Evolutionary conservation across 805 yeast species (phyloP).

Genomic region (Pichia insulana): DNA sequence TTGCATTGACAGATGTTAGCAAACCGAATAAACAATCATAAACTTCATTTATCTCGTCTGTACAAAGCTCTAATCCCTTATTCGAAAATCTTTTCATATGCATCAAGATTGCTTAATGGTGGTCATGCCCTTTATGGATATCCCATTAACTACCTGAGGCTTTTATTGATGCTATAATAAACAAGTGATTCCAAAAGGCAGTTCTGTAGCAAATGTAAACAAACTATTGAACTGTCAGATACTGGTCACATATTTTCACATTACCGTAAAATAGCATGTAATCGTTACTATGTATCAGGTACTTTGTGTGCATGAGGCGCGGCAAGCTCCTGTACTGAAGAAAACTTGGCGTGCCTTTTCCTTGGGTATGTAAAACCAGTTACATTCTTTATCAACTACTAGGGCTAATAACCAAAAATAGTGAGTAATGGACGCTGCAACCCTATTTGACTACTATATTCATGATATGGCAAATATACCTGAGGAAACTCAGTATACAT

Average conservation of each 20-base stretch:
- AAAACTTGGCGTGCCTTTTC: too few relatives aligned
- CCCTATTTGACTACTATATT: conserved; percentile 63
- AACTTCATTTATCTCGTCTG: not conserved
- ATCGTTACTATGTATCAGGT: too few relatives aligned
- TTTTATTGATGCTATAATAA: conserved; percentile 5
- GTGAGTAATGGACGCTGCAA: conserved; percentile 75
- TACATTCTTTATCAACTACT: too few relatives aligned
- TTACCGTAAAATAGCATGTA: not conserved
- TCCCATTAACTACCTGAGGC: too few relatives aligned
- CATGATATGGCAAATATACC: conserved; percentile 68
- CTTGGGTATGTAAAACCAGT: too few relatives aligned
- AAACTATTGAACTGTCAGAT: conserved; percentile 9
- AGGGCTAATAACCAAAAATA: too few relatives aligned
- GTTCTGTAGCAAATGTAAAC: too few relatives aligned
- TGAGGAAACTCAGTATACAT: conserved; percentile 69
- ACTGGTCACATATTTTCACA: conserved; percentile 13
- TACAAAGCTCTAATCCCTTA: not conserved
- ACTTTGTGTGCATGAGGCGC: too few relatives aligned
- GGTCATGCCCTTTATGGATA: too few relatives aligned
- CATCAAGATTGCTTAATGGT: not conserved
- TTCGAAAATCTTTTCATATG: not conserved
- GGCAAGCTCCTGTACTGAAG: too few relatives aligned
- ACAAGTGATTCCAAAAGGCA: conserved; percentile 4
- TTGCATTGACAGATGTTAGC: conserved; percentile 22
- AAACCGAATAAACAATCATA: conserved; percentile 17